Conservation (phyloP, 1,139 yeast species). For the Yamadazyma trypodendri region DNA sequence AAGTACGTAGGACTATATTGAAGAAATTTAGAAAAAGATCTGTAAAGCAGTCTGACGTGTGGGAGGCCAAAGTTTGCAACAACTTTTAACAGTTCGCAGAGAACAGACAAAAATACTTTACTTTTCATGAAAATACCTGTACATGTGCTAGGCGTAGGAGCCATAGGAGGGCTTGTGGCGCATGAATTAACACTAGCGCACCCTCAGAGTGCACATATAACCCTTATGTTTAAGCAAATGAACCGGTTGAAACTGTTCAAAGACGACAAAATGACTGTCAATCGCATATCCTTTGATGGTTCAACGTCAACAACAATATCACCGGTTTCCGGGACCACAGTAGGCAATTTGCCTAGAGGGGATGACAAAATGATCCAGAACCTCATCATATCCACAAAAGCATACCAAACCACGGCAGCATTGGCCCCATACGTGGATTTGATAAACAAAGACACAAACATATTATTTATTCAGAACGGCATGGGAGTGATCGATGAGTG, state of each 20-base stretch:
- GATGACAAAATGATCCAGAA: conserved; percentile 39
- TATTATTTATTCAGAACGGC: conserved; percentile 77
- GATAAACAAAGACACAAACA: conserved; percentile 44
- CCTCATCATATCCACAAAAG: conserved; percentile 62
- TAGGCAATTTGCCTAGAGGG: background rate
- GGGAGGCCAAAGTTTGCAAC: no score
- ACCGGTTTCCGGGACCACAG: conserved; percentile 7
- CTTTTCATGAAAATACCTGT: conserved; percentile 2
- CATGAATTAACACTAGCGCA: conserved; percentile 12
- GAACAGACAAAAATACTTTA: background rate
- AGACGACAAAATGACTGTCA: conserved; percentile 11
- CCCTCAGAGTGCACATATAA: conserved; percentile 4
- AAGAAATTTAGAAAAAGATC: no score
- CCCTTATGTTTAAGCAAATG: conserved; percentile 7
- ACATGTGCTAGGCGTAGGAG: conserved; percentile 16
- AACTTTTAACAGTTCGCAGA: background rate
- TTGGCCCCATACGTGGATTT: conserved; percentile 42
- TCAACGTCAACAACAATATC: conserved; percentile 7
- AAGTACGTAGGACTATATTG: no score
- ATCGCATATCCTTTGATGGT: conserved; percentile 18
- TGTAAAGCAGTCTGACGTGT: no score
- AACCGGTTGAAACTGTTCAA: background rate
- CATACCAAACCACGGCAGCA: conserved; percentile 53
- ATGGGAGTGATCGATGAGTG: conserved; percentile 64
- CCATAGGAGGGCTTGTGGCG: conserved; percentile 17